Conservation (phyloP, 495 filamentous ascomycete genomes). For the Aspergillus affinis region DNA sequence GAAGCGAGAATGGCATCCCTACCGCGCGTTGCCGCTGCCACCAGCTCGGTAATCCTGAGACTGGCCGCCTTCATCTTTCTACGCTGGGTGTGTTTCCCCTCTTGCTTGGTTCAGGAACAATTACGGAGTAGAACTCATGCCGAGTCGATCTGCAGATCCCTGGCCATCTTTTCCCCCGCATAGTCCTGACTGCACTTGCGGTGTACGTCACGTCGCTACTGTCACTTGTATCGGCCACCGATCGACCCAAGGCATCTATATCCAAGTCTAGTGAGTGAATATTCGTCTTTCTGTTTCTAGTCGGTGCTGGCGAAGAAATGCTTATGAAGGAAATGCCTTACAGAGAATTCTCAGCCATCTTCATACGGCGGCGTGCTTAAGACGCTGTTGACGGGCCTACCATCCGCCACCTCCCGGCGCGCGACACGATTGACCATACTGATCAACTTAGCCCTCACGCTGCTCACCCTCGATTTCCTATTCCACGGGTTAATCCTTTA, state of each 20-base stretch:
- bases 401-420: slow-evolving; percentile 55
- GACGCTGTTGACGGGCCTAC: slow-evolving; percentile 74
- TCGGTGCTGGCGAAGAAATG: background rate
- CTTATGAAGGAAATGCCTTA: background rate
- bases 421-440: slow-evolving; percentile 62
- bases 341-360: slow-evolving; percentile 8
- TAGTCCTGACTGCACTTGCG: slow-evolving; percentile 68
- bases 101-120: slow-evolving; percentile 17
- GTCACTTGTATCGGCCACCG: slow-evolving; percentile 27
- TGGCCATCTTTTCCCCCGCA: slow-evolving; percentile 58
- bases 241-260: slow-evolving; percentile 6
- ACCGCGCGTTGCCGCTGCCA: slow-evolving; percentile 27
- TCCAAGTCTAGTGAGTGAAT: slow-evolving; percentile 11
- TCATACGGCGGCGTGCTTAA: slow-evolving; percentile 35
- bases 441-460: slow-evolving; percentile 66
- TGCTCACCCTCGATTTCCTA: slow-evolving; percentile 70
- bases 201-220: slow-evolving; percentile 70
- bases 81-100: slow-evolving; percentile 67
- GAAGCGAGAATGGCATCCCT: slow-evolving; percentile 28
- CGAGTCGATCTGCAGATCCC: slow-evolving; percentile 52
- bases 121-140: slow-evolving; percentile 7
- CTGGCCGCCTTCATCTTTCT: slow-evolving; percentile 70
- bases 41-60: slow-evolving; percentile 64
- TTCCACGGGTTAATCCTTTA: slow-evolving; percentile 67
- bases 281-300: background rate